phyloP scores from a whole-genome alignment of 345 rosid species.

The Garcia nutans region DNA sequence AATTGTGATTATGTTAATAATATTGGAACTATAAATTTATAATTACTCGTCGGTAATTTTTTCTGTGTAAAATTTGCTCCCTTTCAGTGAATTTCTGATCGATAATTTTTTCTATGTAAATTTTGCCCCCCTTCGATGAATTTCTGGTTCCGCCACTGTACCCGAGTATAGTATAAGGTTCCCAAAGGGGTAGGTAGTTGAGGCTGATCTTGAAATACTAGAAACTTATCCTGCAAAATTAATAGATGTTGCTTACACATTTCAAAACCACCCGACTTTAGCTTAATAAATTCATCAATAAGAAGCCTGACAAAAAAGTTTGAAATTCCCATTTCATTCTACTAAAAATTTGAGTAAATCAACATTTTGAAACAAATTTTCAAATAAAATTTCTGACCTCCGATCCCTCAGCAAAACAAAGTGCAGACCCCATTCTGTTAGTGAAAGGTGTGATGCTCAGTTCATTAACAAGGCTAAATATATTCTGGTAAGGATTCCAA shows the following conservation, averaged over 20 bases:
- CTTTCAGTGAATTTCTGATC: too few species aligned
- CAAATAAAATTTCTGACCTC: slow-evolving; percentile 8
- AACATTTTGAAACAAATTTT: background rate
- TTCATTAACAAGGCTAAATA: slow-evolving; percentile 34
- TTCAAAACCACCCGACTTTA: background rate
- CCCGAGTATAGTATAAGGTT: slow-evolving; percentile 45
- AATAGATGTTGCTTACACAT: background rate
- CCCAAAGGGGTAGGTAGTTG: slow-evolving; percentile 63
- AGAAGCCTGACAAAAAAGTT: background rate
- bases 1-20: too few species aligned
- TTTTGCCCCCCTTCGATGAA: too few species aligned
- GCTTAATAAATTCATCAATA: background rate
- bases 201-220: slow-evolving; percentile 54
- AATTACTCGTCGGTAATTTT: too few species aligned
- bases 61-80: too few species aligned
- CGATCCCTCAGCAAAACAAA: slow-evolving; percentile 19
- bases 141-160: too few species aligned
- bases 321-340: background rate
- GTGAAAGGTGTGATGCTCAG: slow-evolving; percentile 26
- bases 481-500: slow-evolving; percentile 55
- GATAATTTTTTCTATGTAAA: too few species aligned
- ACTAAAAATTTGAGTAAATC: too few species aligned
- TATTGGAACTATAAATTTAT: too few species aligned
- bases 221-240: slow-evolving; percentile 58
- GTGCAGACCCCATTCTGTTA: slow-evolving; percentile 17